These are phyloP conservation scores for Quercus agrifolia DNA, from an alignment of 306 rosid genomes.

Conservation along the genomic window DNA sequence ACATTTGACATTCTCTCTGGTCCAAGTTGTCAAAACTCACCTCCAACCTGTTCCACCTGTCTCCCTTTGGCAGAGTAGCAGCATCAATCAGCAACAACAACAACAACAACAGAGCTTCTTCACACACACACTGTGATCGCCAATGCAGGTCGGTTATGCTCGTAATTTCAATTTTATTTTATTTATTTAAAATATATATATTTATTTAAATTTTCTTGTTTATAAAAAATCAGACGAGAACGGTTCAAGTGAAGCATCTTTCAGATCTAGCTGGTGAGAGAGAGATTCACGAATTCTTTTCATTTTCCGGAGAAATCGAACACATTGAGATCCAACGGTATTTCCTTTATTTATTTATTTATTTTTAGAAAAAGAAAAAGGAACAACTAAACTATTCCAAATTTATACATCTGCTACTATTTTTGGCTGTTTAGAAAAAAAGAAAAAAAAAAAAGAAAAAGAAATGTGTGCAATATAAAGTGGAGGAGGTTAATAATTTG, in stretches of 20 bases:
- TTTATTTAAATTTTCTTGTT: neutral
- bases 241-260: slow-evolving; percentile 75
- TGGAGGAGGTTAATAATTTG: neutral
- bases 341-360: neutral
- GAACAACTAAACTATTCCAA: neutral
- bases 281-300: slow-evolving; percentile 94
- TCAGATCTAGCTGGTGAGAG: slow-evolving; percentile 95
- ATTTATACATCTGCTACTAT: neutral
- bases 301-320: slow-evolving; percentile 88
- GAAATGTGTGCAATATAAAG: neutral
- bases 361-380: neutral
- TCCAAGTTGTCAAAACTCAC: no score
- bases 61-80: neutral
- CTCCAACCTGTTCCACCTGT: neutral
- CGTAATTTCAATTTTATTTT: neutral
- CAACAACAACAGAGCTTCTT: neutral
- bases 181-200: slow-evolving; percentile 3
- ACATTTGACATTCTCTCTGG: no score
- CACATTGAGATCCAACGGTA: slow-evolving; percentile 75
- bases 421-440: neutral
- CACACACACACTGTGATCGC: neutral
- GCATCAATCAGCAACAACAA: neutral
- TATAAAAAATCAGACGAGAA: slow-evolving; percentile 49
- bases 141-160: neutral
- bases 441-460: neutral